These are phyloP conservation scores for button mushroom (Agaricus bisporus) DNA, from an alignment of 768 basidiomycete genomes.

Conservation along the genomic window DNA sequence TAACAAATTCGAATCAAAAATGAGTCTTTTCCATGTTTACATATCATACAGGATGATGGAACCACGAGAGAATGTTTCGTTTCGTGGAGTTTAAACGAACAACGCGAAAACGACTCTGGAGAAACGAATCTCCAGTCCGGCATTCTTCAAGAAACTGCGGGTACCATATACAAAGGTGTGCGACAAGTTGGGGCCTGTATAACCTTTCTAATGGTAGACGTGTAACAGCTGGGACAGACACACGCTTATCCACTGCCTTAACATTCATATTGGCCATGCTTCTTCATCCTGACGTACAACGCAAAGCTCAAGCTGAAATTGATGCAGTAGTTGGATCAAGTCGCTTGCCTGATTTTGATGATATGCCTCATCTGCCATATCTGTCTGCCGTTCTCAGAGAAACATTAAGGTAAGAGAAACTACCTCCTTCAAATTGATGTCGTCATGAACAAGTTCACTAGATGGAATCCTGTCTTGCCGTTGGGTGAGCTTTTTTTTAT, in stretches of 20 bases:
- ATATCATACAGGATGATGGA: too few relatives aligned
- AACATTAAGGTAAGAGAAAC: conserved; percentile 1
- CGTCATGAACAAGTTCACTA: background rate
- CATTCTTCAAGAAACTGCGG: too few relatives aligned
- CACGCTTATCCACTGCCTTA: background rate
- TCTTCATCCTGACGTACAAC: conserved; percentile 9
- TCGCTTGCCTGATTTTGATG: conserved; percentile 20
- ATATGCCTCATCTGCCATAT: conserved; percentile 19
- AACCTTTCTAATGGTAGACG: too few relatives aligned
- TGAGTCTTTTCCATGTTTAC: too few relatives aligned
- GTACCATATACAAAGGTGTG: too few relatives aligned
- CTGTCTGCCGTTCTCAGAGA: conserved; percentile 20
- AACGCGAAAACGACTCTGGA: too few relatives aligned
- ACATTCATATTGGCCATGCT: conserved; percentile 7
- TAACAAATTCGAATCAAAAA: too few relatives aligned
- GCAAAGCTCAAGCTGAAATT: conserved; percentile 21
- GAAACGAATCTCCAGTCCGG: too few relatives aligned
- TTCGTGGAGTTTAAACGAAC: too few relatives aligned
- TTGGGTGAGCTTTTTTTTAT: background rate
- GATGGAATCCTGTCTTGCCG: background rate
- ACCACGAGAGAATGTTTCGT: too few relatives aligned
- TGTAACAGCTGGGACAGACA: background rate
- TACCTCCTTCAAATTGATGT: background rate
- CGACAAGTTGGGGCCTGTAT: too few relatives aligned
- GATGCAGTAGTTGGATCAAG: conserved; percentile 19